Base-by-base conservation (phyloP, 139 green algal species). In the Closterium sp. region DNA sequence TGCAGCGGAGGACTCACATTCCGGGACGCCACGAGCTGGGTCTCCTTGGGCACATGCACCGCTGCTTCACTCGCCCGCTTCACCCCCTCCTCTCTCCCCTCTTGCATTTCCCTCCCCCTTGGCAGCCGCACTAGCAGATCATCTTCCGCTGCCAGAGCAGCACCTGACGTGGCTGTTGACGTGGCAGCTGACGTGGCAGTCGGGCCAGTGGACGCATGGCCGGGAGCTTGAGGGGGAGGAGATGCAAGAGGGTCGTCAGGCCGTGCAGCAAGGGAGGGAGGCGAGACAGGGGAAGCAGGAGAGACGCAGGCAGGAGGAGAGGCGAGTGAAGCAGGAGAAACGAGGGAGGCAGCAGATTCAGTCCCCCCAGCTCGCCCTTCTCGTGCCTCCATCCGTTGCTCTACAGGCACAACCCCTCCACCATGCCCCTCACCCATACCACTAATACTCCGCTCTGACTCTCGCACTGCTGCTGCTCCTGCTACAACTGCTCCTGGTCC, bases 151-250 rank as follows among this genome's bases (percentile, higher is more conserved):
- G 62, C 62, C 62, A 79, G 62, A 13, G 10, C 62, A 79, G 62
- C 62, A 79, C 62, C 62, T 79, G 62, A 89, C 21, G 86, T 89
- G 86, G 86, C 86, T 13, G 31, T 17, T 70, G 62, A 89, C 21
- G 86, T 89, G 86, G 86, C 86, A 5, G 31, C 31, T 70, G 31
- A 89, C 86, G 86, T 89, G 86, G 86, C 86, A 89, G 62, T 5
- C 27, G 62, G 62, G 62, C 62, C 62, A 79, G 62, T 1, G 62
- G 62, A 79, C 17, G 19, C 62, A 24, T 79, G 62, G 5, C 62
- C 62, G 17, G 62, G 62, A 79, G 62, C 62, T 79, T 27, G 62
- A 79, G 62, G 62, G 62, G 62, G 62, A 79, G 62, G 62, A 13
- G 62, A 79, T 2, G 62, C 62, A 79, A 79, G 62, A 24, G 62